Base-by-base conservation (phyloP, 352 stramenopile genomes). In the Pythium dissotocum region DNA sequence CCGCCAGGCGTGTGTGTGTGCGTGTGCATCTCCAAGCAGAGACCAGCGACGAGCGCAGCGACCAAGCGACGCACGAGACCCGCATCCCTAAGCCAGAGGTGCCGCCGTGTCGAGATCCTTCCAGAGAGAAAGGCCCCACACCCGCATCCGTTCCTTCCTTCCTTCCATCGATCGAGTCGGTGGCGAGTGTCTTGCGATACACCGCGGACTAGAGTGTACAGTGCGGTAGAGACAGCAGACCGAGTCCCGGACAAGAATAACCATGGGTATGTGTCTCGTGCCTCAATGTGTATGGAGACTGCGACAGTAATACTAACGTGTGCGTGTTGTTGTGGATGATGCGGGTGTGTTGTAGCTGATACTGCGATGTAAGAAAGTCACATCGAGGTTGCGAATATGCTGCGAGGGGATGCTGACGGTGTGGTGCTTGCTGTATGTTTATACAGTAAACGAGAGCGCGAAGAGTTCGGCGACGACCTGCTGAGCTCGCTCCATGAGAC, bases 361-460 rank as follows among this genome's bases (percentile, higher is more conserved):
- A 63, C 56, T 13, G 46, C 54, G 35, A 49, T 69, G 63, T 69
- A 54, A 40, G 63, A 30, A 30, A 30, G 28, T 30, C 28, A 30
- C 28, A 4, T 30, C 28, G 4, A 30, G 28, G 28, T 30, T 4
- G 28, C 28, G 28, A 30, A 30, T 30, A 30, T 30, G 28, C 28
- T 30, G 28, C 28, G 61, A 28, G 8, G 28, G 40, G 21, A 36
- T 40, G 33, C 58, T 63, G 32, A 52, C 16, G 26, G 35, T 38
- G 61, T 40, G 8, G 16, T 51, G 32, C 38, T 13, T 66, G n/a
- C 24, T 53, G 18, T 40, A 13, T 18, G 24, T 38, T 35, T 10
- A 13, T 28, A 44, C 62, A 88, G 79, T 33, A 90, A 90, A 42
- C 82, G 79, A 38, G 80, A 86, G 63, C 79, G 77, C 14, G 58